These are phyloP conservation scores for Pseudisothecium myosuroides DNA, from an alignment of 225 moss, liverwort and hornwort species.

Conservation along the genomic window DNA sequence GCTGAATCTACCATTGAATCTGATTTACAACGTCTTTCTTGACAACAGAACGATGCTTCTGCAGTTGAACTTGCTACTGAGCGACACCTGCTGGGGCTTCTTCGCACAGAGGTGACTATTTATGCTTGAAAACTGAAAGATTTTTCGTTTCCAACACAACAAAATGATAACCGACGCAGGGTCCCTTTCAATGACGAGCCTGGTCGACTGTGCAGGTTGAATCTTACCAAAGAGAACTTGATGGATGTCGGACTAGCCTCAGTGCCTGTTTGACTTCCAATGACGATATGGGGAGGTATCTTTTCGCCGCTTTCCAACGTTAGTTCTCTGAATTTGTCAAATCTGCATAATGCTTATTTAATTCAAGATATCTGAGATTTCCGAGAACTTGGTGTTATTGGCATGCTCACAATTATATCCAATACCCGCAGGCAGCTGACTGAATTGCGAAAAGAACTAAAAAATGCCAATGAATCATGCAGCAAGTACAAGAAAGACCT, in stretches of 20 bases:
- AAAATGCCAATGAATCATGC: constrained; percentile 17
- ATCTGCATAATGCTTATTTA: background rate
- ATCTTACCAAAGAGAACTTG: constrained; percentile 56
- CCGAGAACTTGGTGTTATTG: background rate
- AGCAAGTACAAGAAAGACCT: constrained; percentile 26
- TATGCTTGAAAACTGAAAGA: background rate
- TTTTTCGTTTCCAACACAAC: background rate
- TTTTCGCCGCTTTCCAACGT: background rate
- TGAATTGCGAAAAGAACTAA: constrained; percentile 42
- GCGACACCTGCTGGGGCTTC: constrained; percentile 16
- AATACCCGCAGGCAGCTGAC: constrained; percentile 49
- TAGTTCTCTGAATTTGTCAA: background rate
- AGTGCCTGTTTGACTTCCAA: constrained; percentile 54
- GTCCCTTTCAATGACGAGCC: background rate
- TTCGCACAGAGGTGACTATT: constrained; percentile 24
- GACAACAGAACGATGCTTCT: constrained; percentile 18
- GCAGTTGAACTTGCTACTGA: constrained; percentile 14
- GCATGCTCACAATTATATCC: background rate
- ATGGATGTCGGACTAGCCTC: constrained; percentile 64
- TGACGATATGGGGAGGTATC: constrained; percentile 53
- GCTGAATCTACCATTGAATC: background rate
- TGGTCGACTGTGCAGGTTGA: constrained; percentile 37
- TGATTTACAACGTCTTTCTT: background rate
- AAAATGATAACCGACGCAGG: background rate
- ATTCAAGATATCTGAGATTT: background rate